Conservation (phyloP, 2,329 filamentous ascomycete species). For the Dothistroma pini region DNA sequence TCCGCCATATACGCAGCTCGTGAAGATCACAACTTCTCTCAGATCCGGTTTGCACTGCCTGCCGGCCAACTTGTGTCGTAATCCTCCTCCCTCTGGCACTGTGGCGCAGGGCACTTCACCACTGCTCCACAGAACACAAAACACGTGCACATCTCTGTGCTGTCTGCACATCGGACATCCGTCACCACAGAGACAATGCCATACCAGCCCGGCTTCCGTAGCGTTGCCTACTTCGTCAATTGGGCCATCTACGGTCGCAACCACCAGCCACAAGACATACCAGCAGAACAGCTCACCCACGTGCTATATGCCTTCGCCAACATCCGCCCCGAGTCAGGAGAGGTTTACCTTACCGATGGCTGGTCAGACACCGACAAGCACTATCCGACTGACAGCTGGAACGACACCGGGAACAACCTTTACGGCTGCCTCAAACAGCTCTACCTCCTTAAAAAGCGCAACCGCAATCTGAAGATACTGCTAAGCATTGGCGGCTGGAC, state of each 20-base stretch:
- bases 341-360: constrained; percentile 68
- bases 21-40: neutral
- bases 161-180: constrained; percentile 1
- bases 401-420: constrained; percentile 62
- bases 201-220: constrained; percentile 29
- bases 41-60: constrained; percentile 21
- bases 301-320: constrained; percentile 91
- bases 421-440: constrained; percentile 78
- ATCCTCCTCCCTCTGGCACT: constrained; percentile 1
- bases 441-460: constrained; percentile 68
- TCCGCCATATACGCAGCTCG: neutral
- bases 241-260: constrained; percentile 49
- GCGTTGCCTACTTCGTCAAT: constrained; percentile 36
- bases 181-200: constrained; percentile 13
- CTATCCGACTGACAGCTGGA: constrained; percentile 65
- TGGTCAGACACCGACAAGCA: constrained; percentile 68
- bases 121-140: constrained; percentile 5
- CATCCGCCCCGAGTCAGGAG: constrained; percentile 70
- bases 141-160: neutral
- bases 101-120: constrained; percentile 8
- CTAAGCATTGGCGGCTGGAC: constrained; percentile 83
- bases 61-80: constrained; percentile 15
- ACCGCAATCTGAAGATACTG: constrained; percentile 73
- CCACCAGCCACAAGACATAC: constrained; percentile 80
- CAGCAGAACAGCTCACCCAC: constrained; percentile 77